Evolutionary conservation across 345 rosid genomes (phyloP).

Genomic region (Salix purpurea): DNA sequence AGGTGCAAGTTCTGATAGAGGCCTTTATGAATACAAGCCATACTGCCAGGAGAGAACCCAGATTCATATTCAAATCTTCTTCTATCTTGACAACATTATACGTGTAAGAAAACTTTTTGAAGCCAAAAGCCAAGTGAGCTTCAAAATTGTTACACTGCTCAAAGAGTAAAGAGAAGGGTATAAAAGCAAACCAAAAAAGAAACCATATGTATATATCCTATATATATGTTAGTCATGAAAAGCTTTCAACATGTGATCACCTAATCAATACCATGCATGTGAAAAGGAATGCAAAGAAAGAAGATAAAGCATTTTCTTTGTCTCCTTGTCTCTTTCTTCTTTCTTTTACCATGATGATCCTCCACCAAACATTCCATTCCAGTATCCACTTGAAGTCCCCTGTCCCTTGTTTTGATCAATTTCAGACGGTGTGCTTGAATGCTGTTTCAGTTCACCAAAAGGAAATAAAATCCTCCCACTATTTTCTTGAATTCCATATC

Average conservation of each 20-base stretch:
- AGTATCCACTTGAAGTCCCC: conserved; percentile 22
- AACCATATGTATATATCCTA: conserved; percentile 3
- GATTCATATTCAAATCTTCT: conserved; percentile 12
- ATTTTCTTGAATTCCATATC: conserved; percentile 36
- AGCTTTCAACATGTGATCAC: conserved; percentile 8
- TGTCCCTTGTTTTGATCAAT: conserved; percentile 40
- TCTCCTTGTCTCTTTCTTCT: neutral
- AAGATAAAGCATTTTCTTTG: neutral
- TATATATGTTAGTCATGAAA: conserved; percentile 14
- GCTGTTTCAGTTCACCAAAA: conserved; percentile 37
- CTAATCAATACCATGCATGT: neutral
- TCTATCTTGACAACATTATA: conserved; percentile 5
- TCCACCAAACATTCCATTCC: conserved; percentile 31
- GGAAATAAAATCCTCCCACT: conserved; percentile 44
- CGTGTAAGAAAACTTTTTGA: conserved; percentile 2
- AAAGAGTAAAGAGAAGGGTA: conserved; percentile 5
- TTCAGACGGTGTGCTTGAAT: conserved; percentile 26
- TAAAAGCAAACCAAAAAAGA: neutral
- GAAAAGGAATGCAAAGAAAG: neutral
- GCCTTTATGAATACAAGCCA: conserved; percentile 11
- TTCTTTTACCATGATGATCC: conserved; percentile 28
- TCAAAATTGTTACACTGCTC: conserved; percentile 13
- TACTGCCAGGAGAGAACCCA: conserved; percentile 1
- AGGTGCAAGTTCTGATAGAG: conserved; percentile 3
- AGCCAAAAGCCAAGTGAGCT: conserved; percentile 19